Base-by-base conservation (phyloP, 2,329 filamentous ascomycete species). In the Trichoderma oligosporum region DNA sequence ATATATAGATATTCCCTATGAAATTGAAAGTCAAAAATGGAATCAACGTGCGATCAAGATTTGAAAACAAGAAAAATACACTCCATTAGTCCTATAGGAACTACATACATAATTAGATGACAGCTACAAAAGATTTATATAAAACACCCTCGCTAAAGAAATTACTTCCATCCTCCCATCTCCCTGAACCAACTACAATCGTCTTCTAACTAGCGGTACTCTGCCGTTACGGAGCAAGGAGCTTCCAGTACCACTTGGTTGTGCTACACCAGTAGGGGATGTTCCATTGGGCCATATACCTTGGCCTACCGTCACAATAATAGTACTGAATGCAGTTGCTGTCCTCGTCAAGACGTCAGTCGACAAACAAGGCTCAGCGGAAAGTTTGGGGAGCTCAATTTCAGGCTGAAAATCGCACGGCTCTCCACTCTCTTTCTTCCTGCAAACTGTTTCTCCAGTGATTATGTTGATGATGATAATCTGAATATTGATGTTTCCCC, bases 281-380 rank as follows among this genome's bases (percentile, higher is more conserved):
- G 48, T 58, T 11, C 31, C 41, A 36, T 58, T 58, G 4, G 42
- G 20, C 41, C 56, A 48, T 16, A 39, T 47, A 7, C 48, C 47
- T 2, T 12, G 3, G 3, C 42, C 47, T 14, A 70, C 62, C 5
- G 71, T 73, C 56, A 69, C 64, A 14, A 66, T 58, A n/a, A 74
- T 63, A 1, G 71, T 74, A 63, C 73, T 74, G 61, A 70, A 74
- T 31, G 68, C 63, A 12, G 71, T 73, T 9, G 66, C 60, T 22
- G 71, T 65, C 39, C 65, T 69, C 24, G 70, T 71, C 4, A 66
- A 68, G 20, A 65, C 57, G 11, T 62, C 61, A 2, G 53, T 48
- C 7, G 42, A 44, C 12, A 63, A 49, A 52, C 67, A 71, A 18
- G 60, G 61, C 14, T 39, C 33, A 16, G 18, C 47, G 4, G 63